Conservation (phyloP, 2,329 filamentous ascomycete species). For the Xylariaceae sp. region DNA sequence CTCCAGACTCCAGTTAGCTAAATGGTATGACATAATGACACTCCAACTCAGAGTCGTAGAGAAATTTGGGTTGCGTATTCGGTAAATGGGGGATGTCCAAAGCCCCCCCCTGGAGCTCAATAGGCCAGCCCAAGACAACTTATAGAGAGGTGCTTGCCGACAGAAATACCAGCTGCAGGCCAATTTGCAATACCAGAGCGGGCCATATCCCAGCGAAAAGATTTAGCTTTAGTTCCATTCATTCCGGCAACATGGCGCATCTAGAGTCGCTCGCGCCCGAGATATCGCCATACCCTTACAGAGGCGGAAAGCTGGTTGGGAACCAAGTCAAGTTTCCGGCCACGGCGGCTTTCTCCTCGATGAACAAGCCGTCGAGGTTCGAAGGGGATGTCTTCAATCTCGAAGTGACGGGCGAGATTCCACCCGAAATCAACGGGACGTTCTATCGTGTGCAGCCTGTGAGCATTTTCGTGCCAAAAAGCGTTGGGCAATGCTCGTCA, state of each 20-base stretch:
- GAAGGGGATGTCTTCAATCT: conserved; percentile 38
- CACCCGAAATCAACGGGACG: conserved; percentile 39
- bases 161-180: too few relatives aligned
- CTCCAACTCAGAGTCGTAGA: too few relatives aligned
- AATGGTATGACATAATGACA: too few relatives aligned
- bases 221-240: not conserved
- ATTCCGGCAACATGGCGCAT: conserved; percentile 29
- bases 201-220: not conserved
- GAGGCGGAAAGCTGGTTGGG: conserved; percentile 25
- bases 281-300: conserved; percentile 29
- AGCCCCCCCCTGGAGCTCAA: too few relatives aligned
- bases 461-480: conserved; percentile 6
- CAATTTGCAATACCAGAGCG: not conserved
- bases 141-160: too few relatives aligned
- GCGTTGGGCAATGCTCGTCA: not conserved
- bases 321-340: conserved; percentile 30
- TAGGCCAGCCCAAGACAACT: too few relatives aligned
- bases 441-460: conserved; percentile 46
- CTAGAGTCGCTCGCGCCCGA: conserved; percentile 31
- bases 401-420: conserved; percentile 38
- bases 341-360: conserved; percentile 31
- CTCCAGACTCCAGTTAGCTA: too few relatives aligned
- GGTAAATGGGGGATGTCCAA: too few relatives aligned
- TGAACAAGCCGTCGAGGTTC: conserved; percentile 35
- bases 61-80: too few relatives aligned